These are phyloP conservation scores for Hericium rajendrae DNA, from an alignment of 768 basidiomycete genomes.

Conservation along the genomic window DNA sequence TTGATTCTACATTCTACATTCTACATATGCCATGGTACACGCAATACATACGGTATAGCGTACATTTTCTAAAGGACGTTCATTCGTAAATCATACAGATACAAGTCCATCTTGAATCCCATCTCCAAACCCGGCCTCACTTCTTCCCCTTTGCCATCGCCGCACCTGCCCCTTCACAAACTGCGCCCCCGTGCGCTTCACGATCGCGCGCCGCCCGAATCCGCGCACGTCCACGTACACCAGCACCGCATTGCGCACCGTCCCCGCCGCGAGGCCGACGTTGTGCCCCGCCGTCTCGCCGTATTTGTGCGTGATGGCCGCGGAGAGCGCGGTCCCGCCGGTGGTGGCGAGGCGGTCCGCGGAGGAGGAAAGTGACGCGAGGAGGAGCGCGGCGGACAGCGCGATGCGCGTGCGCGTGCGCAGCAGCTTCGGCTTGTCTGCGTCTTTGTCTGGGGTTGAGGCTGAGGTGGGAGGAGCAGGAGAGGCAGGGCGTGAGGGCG, in stretches of 20 bases:
- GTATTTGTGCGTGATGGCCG: constrained; percentile 13
- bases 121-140: background rate
- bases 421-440: background rate
- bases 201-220: constrained; percentile 6
- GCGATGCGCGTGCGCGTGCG: constrained; percentile 2
- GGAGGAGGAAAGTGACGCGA: constrained; percentile 2
- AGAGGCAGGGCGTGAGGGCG: constrained; percentile 13
- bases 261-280: constrained; percentile 5
- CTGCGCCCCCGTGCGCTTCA: constrained; percentile 4
- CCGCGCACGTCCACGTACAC: constrained; percentile 12
- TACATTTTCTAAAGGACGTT: background rate
- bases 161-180: constrained; percentile 2
- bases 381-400: constrained; percentile 11
- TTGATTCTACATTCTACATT: background rate
- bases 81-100: background rate
- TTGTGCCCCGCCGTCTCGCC: constrained; percentile 7
- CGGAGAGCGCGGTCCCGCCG: constrained; percentile 8
- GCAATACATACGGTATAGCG: background rate
- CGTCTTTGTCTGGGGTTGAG: background rate
- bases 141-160: background rate
- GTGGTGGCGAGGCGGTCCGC: constrained; percentile 7
- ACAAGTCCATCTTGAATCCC: no score
- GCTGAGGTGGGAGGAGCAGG: background rate
- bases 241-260: constrained; percentile 11
- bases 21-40: background rate